Conservation (phyloP, 2,329 filamentous ascomycete genomes). For the Xylariaceae sp. region DNA sequence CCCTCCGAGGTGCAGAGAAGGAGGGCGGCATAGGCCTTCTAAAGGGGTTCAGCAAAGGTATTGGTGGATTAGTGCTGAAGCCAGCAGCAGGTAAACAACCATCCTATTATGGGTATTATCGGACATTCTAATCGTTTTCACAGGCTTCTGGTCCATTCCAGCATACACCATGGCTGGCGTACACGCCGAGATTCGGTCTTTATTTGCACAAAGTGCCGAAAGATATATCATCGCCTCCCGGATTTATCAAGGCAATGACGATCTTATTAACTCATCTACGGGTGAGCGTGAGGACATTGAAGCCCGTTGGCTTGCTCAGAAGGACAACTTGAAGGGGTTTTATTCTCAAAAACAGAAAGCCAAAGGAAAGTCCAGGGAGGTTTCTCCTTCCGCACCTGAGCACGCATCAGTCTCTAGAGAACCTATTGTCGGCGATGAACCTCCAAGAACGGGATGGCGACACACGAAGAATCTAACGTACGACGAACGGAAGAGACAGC, state of each 20-base stretch:
- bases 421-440: conserved; percentile 21
- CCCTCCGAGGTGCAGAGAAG: conserved; percentile 68
- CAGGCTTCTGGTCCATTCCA: conserved; percentile 69
- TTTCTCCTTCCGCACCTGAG: conserved; percentile 25
- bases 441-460: conserved; percentile 50
- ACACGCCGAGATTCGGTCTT: conserved; percentile 73
- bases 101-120: not conserved
- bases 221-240: conserved; percentile 81
- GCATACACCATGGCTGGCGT: conserved; percentile 84
- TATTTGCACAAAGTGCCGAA: conserved; percentile 70
- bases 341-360: conserved; percentile 56
- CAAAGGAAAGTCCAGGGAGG: conserved; percentile 41
- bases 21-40: conserved; percentile 66
- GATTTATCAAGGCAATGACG: conserved; percentile 73
- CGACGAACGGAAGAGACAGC: conserved; percentile 55
- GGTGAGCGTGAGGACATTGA: conserved; percentile 69
- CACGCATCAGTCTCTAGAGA: conserved; percentile 24
- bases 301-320: conserved; percentile 63
- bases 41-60: conserved; percentile 80
- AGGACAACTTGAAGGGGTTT: conserved; percentile 63
- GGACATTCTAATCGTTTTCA: conserved; percentile 12
- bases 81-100: conserved; percentile 69
- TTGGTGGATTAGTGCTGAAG: conserved; percentile 80
- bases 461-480: conserved; percentile 51
- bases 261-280: conserved; percentile 55